Evolutionary conservation across 179 eudicot species (phyloP).

Genomic region (Amaranthus tricolor): DNA sequence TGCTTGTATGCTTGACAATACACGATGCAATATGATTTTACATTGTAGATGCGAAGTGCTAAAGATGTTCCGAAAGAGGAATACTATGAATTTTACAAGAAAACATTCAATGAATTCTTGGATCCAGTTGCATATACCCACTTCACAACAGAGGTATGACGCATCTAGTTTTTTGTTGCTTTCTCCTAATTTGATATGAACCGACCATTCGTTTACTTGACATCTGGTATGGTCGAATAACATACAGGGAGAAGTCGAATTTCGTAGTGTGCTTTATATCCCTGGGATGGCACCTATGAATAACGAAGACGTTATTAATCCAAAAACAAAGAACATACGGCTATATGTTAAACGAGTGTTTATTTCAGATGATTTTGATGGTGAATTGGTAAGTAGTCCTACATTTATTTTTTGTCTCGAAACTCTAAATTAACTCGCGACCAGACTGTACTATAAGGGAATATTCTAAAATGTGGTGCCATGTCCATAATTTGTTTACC

Average conservation of each 20-base stretch:
- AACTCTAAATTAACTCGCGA: background rate
- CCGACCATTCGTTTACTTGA: background rate
- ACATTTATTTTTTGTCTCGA: background rate
- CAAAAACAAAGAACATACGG: conserved; percentile 93
- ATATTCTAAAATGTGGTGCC: too few species aligned
- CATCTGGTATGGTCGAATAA: conserved; percentile 5
- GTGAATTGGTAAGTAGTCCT: conserved; percentile 74
- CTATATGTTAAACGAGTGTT: conserved; percentile 91
- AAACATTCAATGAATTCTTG: conserved; percentile 85
- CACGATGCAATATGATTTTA: background rate
- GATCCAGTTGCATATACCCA: conserved; percentile 84
- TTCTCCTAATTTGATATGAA: background rate
- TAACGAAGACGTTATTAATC: conserved; percentile 81
- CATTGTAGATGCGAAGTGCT: conserved; percentile 73
- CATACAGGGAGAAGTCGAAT: conserved; percentile 96
- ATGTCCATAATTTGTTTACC: background rate
- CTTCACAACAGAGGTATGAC: conserved; percentile 86
- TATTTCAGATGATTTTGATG: conserved; percentile 98
- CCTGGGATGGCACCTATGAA: conserved; percentile 97
- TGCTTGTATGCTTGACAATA: background rate
- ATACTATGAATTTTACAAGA: conserved; percentile 86
- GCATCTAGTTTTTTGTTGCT: background rate
- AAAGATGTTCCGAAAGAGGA: conserved; percentile 87
- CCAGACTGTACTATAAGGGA: background rate
- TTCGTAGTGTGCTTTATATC: conserved; percentile 84